These are phyloP conservation scores for Macrolepiota dolichaula DNA, from an alignment of 768 basidiomycete species.

Conservation along the genomic window DNA sequence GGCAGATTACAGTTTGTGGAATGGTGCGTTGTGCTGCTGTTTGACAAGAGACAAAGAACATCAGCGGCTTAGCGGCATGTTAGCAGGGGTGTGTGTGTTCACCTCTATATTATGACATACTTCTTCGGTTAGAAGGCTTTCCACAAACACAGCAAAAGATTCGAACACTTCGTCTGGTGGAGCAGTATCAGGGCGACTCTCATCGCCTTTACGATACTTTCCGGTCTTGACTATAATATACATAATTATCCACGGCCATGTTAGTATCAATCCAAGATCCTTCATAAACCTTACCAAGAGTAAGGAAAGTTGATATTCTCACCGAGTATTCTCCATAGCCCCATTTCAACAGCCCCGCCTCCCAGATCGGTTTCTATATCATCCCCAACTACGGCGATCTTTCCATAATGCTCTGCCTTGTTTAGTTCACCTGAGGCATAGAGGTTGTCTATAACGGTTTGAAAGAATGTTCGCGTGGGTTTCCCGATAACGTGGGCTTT, in stretches of 20 bases:
- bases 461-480: conserved; percentile 56
- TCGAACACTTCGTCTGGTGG: conserved; percentile 53
- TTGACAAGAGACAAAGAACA: neutral
- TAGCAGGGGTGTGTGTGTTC: neutral
- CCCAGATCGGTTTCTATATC: conserved; percentile 65
- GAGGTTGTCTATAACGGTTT: conserved; percentile 47
- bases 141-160: conserved; percentile 52
- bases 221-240: conserved; percentile 55
- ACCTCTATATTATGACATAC: neutral
- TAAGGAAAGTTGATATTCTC: conserved; percentile 16
- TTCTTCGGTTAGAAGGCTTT: conserved; percentile 30
- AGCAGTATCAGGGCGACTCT: conserved; percentile 30
- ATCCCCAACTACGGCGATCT: conserved; percentile 61
- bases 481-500: conserved; percentile 61
- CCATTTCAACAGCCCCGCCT: conserved; percentile 55
- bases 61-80: neutral
- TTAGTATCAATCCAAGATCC: neutral
- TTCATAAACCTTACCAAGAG: neutral
- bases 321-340: conserved; percentile 65
- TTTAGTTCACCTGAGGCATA: conserved; percentile 14
- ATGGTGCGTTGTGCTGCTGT: neutral
- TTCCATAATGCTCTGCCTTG: conserved; percentile 17
- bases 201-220: conserved; percentile 65
- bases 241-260: neutral
- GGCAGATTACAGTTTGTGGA: neutral